Evolutionary conservation across 164 flowering plant genomes (phyloP), one percentile per base, ranked within the genome.

Genomic region (Chimonanthus praecox): DNA sequence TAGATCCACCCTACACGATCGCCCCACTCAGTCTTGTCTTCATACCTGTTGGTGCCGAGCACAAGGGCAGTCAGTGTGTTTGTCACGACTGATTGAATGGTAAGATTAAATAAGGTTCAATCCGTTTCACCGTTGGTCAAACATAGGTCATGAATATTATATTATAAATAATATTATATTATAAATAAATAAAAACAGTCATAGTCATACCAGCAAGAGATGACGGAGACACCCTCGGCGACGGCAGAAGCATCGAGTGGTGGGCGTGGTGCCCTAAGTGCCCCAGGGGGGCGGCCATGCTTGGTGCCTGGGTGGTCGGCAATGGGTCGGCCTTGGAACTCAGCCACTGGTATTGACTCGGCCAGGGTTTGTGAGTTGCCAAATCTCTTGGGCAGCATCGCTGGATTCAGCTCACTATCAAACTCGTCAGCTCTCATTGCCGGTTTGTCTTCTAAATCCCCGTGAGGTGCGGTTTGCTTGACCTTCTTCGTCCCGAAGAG

Each of bases 21-120:
- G 0, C 97, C 97, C 97, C 97, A 90, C 77, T 91, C 94, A 0
- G 97, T 88, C 79, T 91, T 91, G 83, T 91, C 97, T 80, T 89
- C 92, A 64, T 87, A 88, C 90, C 90, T 87, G 77, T 45, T 13
- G 46, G 20, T 0, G 16, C 54, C 1, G 47, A 11, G 58, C 15
- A 50, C 46, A n/a, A 51, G 8, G 15, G 10, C 45, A 47, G 2
- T 47, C 7, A 65, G 13, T 4, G 6, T 65, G 11, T 20, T 20
- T 20, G 21, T 65, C 13, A 33, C 0, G 7, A 65, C 0, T 20
- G 4, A 18, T 16, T 11, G 15, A 20, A 7, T 15, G 16, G 3
- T 20, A 15, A 20, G 10, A 44, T 7, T 9, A 5, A 61, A 61
- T 8, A 61, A 11, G 64, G 5, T 9, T n/a, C 64, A 15, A 9